phyloP scores from a whole-genome alignment of 2,329 filamentous ascomycete species.

The Alternaria angustiovoidea region DNA sequence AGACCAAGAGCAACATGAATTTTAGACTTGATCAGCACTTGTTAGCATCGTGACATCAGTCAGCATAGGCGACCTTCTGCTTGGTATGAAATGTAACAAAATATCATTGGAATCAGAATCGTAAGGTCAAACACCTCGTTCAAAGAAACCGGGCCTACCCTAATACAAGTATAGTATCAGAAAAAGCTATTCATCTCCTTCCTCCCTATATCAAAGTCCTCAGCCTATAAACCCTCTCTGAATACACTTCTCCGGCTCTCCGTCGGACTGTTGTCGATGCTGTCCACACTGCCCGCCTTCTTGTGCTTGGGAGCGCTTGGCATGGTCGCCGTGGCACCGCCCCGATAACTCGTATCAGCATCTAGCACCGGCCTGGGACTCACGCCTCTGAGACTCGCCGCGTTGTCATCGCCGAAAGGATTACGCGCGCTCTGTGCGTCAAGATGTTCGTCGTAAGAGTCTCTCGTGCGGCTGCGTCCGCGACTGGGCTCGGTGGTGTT shows the following conservation, averaged over 20 bases:
- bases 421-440: constrained; percentile 41
- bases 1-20: neutral
- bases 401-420: constrained; percentile 54
- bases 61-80: neutral
- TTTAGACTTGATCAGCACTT: fast-evolving
- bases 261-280: constrained; percentile 66
- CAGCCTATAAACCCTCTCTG: constrained; percentile 68
- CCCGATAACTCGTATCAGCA: constrained; percentile 53
- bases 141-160: neutral
- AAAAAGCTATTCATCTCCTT: neutral
- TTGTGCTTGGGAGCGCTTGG: constrained; percentile 46
- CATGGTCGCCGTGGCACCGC: constrained; percentile 51
- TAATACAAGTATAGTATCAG: neutral
- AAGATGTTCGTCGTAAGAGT: constrained; percentile 49
- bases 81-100: neutral
- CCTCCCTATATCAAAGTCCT: neutral
- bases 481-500: constrained; percentile 41
- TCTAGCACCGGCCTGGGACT: constrained; percentile 74
- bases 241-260: constrained; percentile 73
- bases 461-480: constrained; percentile 60
- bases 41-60: too few species aligned
- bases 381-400: constrained; percentile 67
- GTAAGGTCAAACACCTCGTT: neutral
- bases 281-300: constrained; percentile 44
- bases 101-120: neutral